Evolutionary conservation across 2,329 filamentous ascomycete genomes (phyloP).

Genomic region (Sporothrix inflata): DNA sequence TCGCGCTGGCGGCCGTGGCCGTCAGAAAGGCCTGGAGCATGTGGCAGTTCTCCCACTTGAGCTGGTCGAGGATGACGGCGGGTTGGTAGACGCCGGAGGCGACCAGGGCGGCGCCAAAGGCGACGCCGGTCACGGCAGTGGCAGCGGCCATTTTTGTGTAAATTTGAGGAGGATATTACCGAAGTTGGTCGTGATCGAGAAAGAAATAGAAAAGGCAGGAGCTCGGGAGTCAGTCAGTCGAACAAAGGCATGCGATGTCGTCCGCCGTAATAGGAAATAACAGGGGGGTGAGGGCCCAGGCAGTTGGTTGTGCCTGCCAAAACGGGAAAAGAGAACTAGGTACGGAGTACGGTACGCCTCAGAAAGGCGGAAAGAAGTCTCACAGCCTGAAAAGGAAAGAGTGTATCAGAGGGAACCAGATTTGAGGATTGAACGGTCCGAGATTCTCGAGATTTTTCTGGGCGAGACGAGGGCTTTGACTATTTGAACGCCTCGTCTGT

Average conservation of each 20-base stretch:
- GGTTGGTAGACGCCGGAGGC: conserved; percentile 64
- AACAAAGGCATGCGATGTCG: background rate
- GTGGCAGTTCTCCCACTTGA: conserved; percentile 63
- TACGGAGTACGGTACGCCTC: background rate
- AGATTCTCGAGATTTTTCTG: background rate
- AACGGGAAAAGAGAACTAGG: background rate
- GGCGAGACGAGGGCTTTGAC: background rate
- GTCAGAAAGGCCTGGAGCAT: conserved; percentile 68
- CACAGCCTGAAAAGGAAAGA: conserved; percentile 9
- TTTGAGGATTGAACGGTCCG: background rate
- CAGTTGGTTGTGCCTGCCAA: background rate
- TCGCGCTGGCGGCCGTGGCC: conserved; percentile 62
- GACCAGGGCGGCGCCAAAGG: conserved; percentile 65
- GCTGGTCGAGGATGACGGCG: conserved; percentile 62
- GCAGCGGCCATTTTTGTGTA: conserved; percentile 34
- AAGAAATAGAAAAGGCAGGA: background rate
- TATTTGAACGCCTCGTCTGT: conserved; percentile 11
- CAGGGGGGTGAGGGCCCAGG: background rate
- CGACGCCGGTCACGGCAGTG: conserved; percentile 53
- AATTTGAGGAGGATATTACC: background rate
- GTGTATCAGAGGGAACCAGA: background rate
- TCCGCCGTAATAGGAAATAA: conserved; percentile 3
- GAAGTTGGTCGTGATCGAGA: background rate
- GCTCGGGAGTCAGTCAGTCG: background rate
- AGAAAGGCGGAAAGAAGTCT: background rate